These are phyloP conservation scores for Barnettozyma siamensis DNA, from an alignment of 805 yeast species.

Conservation along the genomic window DNA sequence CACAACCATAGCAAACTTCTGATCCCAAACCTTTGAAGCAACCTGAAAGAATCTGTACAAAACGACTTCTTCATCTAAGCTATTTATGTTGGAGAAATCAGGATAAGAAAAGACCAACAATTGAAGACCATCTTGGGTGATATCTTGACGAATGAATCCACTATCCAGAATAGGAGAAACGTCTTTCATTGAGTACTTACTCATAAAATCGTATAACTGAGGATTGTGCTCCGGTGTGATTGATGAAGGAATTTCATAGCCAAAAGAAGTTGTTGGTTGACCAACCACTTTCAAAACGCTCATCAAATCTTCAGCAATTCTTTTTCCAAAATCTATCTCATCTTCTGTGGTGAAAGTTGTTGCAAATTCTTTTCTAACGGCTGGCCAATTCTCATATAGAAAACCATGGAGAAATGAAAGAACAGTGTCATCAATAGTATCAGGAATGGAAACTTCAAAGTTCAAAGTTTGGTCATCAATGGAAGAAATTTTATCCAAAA, in stretches of 20 bases:
- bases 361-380: slow-evolving; percentile 25
- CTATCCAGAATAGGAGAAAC: slow-evolving; percentile 37
- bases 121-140: slow-evolving; percentile 70
- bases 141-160: slow-evolving; percentile 53
- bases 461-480: slow-evolving; percentile 16
- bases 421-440: slow-evolving; percentile 24
- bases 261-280: slow-evolving; percentile 50
- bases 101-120: slow-evolving; percentile 48
- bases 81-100: slow-evolving; percentile 30
- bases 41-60: slow-evolving; percentile 58
- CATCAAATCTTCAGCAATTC: slow-evolving; percentile 41
- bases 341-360: slow-evolving; percentile 14
- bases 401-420: slow-evolving; percentile 41
- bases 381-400: slow-evolving; percentile 44
- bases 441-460: slow-evolving; percentile 19
- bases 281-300: slow-evolving; percentile 44
- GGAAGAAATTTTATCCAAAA: slow-evolving; percentile 33
- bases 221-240: slow-evolving; percentile 46
- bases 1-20: slow-evolving; percentile 52
- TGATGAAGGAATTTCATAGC: slow-evolving; percentile 50
- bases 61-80: slow-evolving; percentile 41
- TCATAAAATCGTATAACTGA: slow-evolving; percentile 68
- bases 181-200: slow-evolving; percentile 53
- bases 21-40: slow-evolving; percentile 66
- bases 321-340: slow-evolving; percentile 19